A percentile compares a stretch with the other conserved stretches of the same genome.
phyloP scores from a whole-genome alignment of 768 basidiomycete species.

The Cystobasidium ongulense region DNA sequence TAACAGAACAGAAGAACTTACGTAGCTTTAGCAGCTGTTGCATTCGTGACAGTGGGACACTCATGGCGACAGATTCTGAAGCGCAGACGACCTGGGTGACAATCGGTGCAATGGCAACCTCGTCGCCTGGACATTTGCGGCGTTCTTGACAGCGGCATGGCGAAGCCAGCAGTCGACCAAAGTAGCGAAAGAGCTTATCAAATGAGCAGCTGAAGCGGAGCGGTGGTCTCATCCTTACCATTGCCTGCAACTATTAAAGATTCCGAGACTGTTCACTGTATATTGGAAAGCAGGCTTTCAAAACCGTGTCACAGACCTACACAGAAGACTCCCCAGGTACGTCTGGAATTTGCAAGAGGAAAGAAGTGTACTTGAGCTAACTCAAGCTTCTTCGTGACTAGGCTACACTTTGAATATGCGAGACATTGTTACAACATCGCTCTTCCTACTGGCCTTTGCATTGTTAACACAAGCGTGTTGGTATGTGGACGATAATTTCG shows the following conservation, averaged over 20 bases:
- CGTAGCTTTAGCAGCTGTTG: slow-evolving; percentile 29
- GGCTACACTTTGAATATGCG: neutral
- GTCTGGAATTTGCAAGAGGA: neutral
- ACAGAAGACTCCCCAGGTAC: too few species aligned
- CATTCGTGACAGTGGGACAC: neutral
- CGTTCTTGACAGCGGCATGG: neutral
- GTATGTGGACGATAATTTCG: slow-evolving; percentile 22
- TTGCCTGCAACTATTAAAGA: neutral
- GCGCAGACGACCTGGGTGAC: neutral
- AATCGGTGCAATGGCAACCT: neutral
- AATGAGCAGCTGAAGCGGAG: too few species aligned
- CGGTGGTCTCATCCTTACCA: neutral
- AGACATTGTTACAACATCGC: neutral
- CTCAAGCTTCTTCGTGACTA: neutral
- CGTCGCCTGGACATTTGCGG: neutral
- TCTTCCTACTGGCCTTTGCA: neutral
- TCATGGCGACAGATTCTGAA: neutral
- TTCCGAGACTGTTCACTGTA: neutral
- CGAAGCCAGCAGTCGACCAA: too few species aligned
- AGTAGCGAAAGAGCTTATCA: too few species aligned
- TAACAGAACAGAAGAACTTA: neutral
- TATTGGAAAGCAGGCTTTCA: too few species aligned
- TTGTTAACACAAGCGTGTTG: neutral
- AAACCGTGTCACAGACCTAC: too few species aligned
- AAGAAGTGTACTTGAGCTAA: neutral